Evolutionary conservation across 257 asterid genomes (phyloP).

Genomic region (Ilex aquifolium): DNA sequence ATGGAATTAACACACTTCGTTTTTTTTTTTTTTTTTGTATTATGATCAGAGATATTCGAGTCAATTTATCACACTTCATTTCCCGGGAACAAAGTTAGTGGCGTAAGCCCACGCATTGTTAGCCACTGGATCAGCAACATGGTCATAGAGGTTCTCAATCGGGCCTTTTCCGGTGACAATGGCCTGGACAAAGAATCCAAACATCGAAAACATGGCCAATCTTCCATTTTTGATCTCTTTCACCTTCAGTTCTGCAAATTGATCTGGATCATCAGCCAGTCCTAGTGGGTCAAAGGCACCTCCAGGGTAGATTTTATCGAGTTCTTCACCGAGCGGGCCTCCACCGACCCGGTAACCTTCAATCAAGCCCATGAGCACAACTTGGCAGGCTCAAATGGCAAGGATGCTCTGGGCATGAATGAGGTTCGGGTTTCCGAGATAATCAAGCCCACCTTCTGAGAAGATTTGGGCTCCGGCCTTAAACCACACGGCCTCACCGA

Average conservation of each 20-base stretch:
- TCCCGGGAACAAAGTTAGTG: constrained; percentile 81
- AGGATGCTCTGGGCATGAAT: constrained; percentile 87
- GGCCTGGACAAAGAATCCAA: constrained; percentile 84
- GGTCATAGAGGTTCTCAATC: constrained; percentile 64
- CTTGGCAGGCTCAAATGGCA: constrained; percentile 83
- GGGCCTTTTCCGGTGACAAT: constrained; percentile 91
- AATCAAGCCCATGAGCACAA: constrained; percentile 70
- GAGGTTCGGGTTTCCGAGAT: constrained; percentile 82
- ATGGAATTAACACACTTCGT: no score
- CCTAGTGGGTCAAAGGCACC: constrained; percentile 86
- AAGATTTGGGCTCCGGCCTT: constrained; percentile 91
- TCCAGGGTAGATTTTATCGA: constrained; percentile 81
- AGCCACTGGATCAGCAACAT: constrained; percentile 70
- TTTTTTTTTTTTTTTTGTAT: no score
- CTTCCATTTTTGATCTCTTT: constrained; percentile 69
- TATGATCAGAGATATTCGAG: no score
- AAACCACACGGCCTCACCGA: constrained; percentile 92
- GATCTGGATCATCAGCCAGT: constrained; percentile 50
- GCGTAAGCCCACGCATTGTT: constrained; percentile 93
- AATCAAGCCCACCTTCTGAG: constrained; percentile 85
- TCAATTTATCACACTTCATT: constrained; percentile 20
- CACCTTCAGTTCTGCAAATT: constrained; percentile 54
- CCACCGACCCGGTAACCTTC: constrained; percentile 92
- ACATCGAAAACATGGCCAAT: constrained; percentile 61
- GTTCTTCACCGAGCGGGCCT: constrained; percentile 87